Evolutionary conservation across 495 filamentous ascomycete species (phyloP), one percentile per base, ranked within the genome.

Genomic region (Trichocladium uniseriatum): DNA sequence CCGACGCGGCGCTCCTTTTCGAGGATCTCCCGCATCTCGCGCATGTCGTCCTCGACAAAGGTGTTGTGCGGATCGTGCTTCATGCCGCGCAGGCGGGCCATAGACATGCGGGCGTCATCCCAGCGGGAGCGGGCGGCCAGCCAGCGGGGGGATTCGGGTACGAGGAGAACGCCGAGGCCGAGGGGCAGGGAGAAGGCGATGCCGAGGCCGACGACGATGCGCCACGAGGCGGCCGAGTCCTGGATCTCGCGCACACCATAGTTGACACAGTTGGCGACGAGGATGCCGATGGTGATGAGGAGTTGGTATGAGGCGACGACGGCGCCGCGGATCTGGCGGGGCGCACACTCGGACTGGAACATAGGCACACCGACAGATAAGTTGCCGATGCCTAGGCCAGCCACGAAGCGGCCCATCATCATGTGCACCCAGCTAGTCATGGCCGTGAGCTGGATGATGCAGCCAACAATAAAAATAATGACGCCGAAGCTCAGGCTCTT

Each of bases 231-330:
- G 29, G 73, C 64, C 27, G 61, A 67, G 15, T 52, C 50, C 18
- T 74, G 38, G 38, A 61, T 53, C 11, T 79, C 34, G 70, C 83
- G 64, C 60, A 62, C 56, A 38, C 52, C 61, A 24, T 64, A 86
- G 64, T 88, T 88, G 70, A 89, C 71, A 46, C 79, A 73, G 68
- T 86, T 79, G 48, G 84, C 81, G 42, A 83, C 72, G 52, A 87
- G 80, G 63, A 89, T 85, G 46, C 86, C 86, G 35, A 85, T 70
- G 18, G 86, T 86, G 59, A 88, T 84, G 62, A 88, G 82, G 24
- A 89, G 75, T 68, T 89, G 85, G 65, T 88, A 89, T 29, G 78
- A 75, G 43, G 78, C 73, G 41, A 69, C 63, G 34, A 69, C 61
- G 32, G 79, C 78, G 53, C 81, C 82, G 51, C 82, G 76, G 43